Evolutionary conservation across 1,284 basidiomycete genomes (phyloP).

Genomic region (Malassezia furfur): DNA sequence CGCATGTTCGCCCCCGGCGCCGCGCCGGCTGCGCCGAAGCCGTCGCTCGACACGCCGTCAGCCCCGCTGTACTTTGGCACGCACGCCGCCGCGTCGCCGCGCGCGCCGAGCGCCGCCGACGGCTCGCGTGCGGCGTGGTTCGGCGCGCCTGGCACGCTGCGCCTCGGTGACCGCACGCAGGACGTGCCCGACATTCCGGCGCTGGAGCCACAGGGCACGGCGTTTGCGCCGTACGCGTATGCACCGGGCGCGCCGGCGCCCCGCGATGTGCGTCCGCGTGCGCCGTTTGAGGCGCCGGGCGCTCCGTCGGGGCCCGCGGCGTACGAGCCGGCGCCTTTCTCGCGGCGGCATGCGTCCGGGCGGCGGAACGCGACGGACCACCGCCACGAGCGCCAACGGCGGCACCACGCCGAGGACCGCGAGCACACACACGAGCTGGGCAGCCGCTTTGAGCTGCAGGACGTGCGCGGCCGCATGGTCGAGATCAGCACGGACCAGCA

Average conservation of each 20-base stretch:
- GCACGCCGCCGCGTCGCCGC: neutral
- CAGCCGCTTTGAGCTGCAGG: constrained; percentile 53
- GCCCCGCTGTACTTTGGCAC: neutral
- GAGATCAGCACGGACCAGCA: constrained; percentile 94
- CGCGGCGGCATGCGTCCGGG: neutral
- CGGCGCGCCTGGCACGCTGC: constrained; percentile 14
- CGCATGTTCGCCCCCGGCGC: neutral
- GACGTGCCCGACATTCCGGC: neutral
- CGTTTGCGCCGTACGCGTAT: neutral
- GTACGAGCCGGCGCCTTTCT: neutral
- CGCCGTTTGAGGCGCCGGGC: neutral
- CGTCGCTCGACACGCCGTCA: neutral
- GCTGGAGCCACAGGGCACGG: neutral
- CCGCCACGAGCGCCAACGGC: neutral
- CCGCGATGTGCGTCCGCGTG: no score
- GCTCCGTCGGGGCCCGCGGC: neutral
- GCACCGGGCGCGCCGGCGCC: neutral
- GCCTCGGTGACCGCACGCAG: constrained; percentile 6
- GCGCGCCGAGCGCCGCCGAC: neutral
- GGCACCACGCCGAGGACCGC: neutral
- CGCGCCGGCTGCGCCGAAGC: neutral
- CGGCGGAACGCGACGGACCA: neutral
- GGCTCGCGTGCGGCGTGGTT: neutral
- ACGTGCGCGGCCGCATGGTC: constrained; percentile 73
- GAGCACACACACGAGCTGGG: neutral